Base-by-base conservation (phyloP, 345 rosid genomes). In the Gossypium ekmanianum region DNA sequence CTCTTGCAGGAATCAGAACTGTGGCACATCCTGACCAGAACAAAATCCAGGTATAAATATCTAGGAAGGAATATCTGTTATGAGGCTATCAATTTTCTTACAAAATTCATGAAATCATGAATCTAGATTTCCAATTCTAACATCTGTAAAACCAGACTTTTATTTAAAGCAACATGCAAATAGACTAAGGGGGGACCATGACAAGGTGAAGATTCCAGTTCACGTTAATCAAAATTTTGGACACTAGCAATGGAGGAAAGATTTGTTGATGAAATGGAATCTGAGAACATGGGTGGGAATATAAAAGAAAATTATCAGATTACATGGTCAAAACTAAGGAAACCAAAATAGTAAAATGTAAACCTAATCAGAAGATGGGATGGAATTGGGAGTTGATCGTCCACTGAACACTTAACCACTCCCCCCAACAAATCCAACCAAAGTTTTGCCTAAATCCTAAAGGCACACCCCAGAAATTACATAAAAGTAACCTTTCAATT, bases 1-100 rank as follows among this genome's bases (percentile, higher is more conserved):
- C 98, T 83, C 88, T 88, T 68, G 95, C 93, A 54, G 98, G 98
- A 76, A 94, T 87, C 17, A 94, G 81, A 17, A 90, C 96, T 18
- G 90, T 88, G 9, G 98, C 84, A 77, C 92, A 82, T 10, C 94
- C 98, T 94, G 83, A 64, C 44, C 71, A 68, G 72, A 48, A 48
- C 27, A 58, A 10, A 58, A 11, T 22, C 13, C 62, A 18, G 26
- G 26, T 18, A 56, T 56, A 56, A 56, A n/a, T 18, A 56, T 56
- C 26, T 56, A 24, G 14, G 16, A 48, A 34, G 41, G 41, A 34
- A 34, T 4, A 34, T 34, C 41, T 34, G 41, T 34, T 34, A 5
- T 34, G 1, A 34, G 41, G 41, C 41, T 4, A 7, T 34, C 41
- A 34, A 4, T 34, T 34, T 34, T 34, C 41, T 4, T 4, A 5